Percentiles rank a stretch among this genome's conserved stretches.
These are phyloP conservation scores for Neurospora sp. DNA, from an alignment of 2,329 filamentous ascomycete genomes.

Conservation along the genomic window DNA sequence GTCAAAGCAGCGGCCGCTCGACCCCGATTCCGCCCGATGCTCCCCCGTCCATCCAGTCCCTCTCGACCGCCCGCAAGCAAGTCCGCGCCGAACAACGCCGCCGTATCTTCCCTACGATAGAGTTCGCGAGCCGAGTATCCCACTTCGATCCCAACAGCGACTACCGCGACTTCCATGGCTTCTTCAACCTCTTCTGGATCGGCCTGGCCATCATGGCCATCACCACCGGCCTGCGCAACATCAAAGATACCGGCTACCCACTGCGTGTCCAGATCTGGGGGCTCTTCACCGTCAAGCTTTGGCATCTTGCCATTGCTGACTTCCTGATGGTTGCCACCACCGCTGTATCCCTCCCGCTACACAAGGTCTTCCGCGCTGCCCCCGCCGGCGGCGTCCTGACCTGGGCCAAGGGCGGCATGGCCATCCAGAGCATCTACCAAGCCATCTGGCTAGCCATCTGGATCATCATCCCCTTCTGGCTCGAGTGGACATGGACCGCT, in stretches of 20 bases:
- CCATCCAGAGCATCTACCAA: slow-evolving; percentile 76
- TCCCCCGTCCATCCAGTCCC: slow-evolving; percentile 79
- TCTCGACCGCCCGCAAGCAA: slow-evolving; percentile 76
- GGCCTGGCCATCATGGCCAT: slow-evolving; percentile 93
- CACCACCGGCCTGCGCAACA: slow-evolving; percentile 84
- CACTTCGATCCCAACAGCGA: slow-evolving; percentile 92
- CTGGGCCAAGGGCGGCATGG: slow-evolving; percentile 71
- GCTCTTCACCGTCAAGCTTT: slow-evolving; percentile 79
- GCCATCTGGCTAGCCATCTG: slow-evolving; percentile 68
- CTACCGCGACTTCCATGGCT: slow-evolving; percentile 89
- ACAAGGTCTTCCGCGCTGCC: slow-evolving; percentile 52
- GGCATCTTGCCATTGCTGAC: slow-evolving; percentile 77
- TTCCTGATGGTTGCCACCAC: slow-evolving; percentile 75
- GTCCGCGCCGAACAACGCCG: slow-evolving; percentile 70
- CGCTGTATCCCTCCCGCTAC: slow-evolving; percentile 60
- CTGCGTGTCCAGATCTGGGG: slow-evolving; percentile 80
- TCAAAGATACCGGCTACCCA: slow-evolving; percentile 86
- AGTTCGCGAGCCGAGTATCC: slow-evolving; percentile 82
- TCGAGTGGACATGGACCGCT: slow-evolving; percentile 92
- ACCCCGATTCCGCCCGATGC: slow-evolving; percentile 83
- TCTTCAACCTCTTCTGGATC: slow-evolving; percentile 98
- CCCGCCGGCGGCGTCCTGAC: slow-evolving; percentile 43
- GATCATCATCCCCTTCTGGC: slow-evolving; percentile 73
- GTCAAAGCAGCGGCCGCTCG: slow-evolving; percentile 55
- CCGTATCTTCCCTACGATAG: slow-evolving; percentile 84